Evolutionary conservation across 2,329 filamentous ascomycete genomes (phyloP).

Genomic region (Plenodomus tracheiphilus): DNA sequence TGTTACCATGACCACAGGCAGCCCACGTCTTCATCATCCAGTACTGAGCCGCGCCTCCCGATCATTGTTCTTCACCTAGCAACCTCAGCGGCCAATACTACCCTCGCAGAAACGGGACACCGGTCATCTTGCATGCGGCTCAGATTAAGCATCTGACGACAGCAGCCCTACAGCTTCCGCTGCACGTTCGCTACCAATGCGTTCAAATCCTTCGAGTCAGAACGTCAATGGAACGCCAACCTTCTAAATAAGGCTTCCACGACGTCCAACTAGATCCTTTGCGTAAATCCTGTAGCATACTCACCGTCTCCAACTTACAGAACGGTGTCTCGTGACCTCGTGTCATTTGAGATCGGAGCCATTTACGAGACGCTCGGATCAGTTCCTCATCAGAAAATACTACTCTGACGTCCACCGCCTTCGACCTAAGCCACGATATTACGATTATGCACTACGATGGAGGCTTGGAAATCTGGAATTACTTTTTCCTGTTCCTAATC

Average conservation of each 20-base stretch:
- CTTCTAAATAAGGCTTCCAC: conserved; percentile 30
- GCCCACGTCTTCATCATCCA: neutral
- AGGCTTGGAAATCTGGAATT: conserved; percentile 27
- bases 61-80: neutral
- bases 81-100: conserved; percentile 3
- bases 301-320: conserved; percentile 15
- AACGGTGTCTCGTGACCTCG: conserved; percentile 12
- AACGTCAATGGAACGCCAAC: conserved; percentile 28
- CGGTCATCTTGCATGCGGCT: conserved; percentile 35
- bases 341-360: conserved; percentile 15
- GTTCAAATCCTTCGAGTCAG: conserved; percentile 14
- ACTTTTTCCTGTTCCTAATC: conserved; percentile 21
- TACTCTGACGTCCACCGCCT: conserved; percentile 24
- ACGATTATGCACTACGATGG: conserved; percentile 31
- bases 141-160: conserved; percentile 45
- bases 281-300: conserved; percentile 15
- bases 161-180: conserved; percentile 32
- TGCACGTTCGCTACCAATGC: conserved; percentile 19
- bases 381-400: conserved; percentile 10
- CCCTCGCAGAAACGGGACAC: conserved; percentile 10
- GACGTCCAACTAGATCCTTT: conserved; percentile 18
- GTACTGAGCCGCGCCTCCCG: no score
- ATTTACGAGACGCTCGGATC: conserved; percentile 6
- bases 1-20: neutral
- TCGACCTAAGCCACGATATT: conserved; percentile 20